Evolutionary conservation across 441 rosid species (phyloP).

Genomic region (Croton setiger): DNA sequence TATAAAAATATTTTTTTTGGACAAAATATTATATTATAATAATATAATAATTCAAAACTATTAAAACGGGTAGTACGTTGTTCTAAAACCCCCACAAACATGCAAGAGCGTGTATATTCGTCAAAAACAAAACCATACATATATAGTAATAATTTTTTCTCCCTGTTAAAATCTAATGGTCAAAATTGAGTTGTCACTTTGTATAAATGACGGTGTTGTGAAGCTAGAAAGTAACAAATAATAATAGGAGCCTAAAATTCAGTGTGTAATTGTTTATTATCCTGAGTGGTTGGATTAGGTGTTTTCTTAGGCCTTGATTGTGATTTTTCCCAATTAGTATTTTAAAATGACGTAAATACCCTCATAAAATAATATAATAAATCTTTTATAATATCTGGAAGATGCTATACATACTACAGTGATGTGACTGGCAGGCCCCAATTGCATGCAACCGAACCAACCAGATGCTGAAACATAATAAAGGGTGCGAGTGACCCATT

Average conservation of each 20-base stretch:
- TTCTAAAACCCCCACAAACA: no score
- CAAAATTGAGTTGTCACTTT: constrained; percentile 11
- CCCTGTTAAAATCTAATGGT: constrained; percentile 13
- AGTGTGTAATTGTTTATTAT: constrained; percentile 7
- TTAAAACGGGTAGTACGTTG: no score
- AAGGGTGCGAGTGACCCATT: constrained; percentile 11
- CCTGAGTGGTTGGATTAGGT: constrained; percentile 32
- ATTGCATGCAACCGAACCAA: constrained; percentile 33
- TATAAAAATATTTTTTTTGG: no score
- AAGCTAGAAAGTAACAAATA: neutral
- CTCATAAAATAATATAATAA: neutral
- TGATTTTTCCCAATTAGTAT: constrained; percentile 10
- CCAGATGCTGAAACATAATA: constrained; percentile 20
- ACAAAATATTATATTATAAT: no score
- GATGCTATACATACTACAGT: neutral
- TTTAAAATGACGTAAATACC: constrained; percentile 4
- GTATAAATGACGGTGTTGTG: constrained; percentile 6
- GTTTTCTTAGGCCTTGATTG: constrained; percentile 19
- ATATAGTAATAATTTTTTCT: no score
- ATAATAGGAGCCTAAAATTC: constrained; percentile 8
- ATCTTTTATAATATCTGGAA: no score
- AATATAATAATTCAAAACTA: no score
- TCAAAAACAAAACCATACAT: no score
- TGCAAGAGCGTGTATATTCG: no score
- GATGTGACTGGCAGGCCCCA: constrained; percentile 29